A percentile compares a stretch with the other conserved stretches of the same genome.
Conservation (phyloP, 192 early-diverging fungal genomes). For the Phlyctochytrium bullatum region DNA sequence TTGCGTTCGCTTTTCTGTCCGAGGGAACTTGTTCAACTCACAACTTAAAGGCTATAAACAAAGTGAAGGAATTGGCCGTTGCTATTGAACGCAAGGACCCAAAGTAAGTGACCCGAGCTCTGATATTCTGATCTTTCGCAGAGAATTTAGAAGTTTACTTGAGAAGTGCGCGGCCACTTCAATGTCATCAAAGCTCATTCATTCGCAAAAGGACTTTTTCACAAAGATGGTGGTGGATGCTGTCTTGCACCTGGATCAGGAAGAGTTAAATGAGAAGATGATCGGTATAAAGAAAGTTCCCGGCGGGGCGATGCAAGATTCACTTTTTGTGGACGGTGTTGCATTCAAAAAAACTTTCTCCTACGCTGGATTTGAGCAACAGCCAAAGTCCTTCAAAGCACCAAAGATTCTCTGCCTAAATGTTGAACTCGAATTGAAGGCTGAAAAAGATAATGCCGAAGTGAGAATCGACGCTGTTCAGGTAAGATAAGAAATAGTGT, state of each 20-base stretch:
- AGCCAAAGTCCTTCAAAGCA: conserved; percentile 90
- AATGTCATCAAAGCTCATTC: conserved; percentile 98
- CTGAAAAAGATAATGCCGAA: conserved; percentile 99
- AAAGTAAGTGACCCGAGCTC: conserved; percentile 32
- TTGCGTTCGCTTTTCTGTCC: not conserved
- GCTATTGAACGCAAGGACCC: conserved; percentile 77
- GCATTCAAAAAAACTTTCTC: conserved; percentile 99
- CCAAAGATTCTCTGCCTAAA: conserved; percentile 93
- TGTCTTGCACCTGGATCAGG: conserved; percentile 92
- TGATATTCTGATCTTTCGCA: conserved; percentile 19
- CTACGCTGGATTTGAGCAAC: conserved; percentile 99
- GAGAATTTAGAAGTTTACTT: conserved; percentile 84
- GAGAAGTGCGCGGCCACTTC: conserved; percentile 96
- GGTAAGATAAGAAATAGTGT: conserved; percentile 16
- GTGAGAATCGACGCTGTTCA: conserved; percentile 90
- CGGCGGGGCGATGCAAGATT: conserved; percentile 99
- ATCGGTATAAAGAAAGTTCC: conserved; percentile 98
- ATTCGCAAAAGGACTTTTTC: conserved; percentile 96
- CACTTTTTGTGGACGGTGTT: conserved; percentile 91
- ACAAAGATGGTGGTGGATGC: conserved; percentile 98
- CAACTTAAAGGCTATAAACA: conserved; percentile 65
- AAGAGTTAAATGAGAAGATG: conserved; percentile 91
- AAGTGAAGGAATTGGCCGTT: conserved; percentile 90
- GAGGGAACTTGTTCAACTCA: not conserved
- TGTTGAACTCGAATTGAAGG: conserved; percentile 98